Conservation (phyloP, 2,329 filamentous ascomycete genomes). For the Neonectria coccinea region DNA sequence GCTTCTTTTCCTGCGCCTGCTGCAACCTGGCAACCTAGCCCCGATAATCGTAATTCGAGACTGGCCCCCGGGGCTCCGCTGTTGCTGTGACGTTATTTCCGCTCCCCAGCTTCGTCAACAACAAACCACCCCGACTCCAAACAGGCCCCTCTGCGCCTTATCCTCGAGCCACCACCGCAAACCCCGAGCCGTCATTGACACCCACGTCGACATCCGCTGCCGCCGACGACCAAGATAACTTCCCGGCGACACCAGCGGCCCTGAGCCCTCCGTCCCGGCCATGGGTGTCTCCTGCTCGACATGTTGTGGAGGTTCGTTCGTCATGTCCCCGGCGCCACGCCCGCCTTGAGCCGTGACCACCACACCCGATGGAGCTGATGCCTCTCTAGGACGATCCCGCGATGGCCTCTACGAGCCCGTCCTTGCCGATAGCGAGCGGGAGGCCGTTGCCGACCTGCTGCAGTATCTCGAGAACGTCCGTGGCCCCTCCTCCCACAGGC, state of each 20-base stretch:
- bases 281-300: slow-evolving; percentile 72
- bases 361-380: slow-evolving; percentile 45
- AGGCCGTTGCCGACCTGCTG: slow-evolving; percentile 94
- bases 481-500: slow-evolving; percentile 31
- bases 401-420: slow-evolving; percentile 88
- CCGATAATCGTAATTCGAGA: slow-evolving; percentile 42
- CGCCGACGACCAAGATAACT: slow-evolving; percentile 29
- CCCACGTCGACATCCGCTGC: slow-evolving; percentile 5
- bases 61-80: slow-evolving; percentile 22
- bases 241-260: slow-evolving; percentile 25
- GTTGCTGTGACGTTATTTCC: slow-evolving; percentile 46
- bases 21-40: slow-evolving; percentile 30
- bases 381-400: slow-evolving; percentile 73
- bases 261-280: slow-evolving; percentile 46
- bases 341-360: slow-evolving; percentile 17
- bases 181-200: slow-evolving; percentile 18
- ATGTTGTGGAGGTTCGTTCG: slow-evolving; percentile 65
- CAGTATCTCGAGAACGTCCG: slow-evolving; percentile 96
- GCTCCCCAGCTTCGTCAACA: slow-evolving; percentile 33
- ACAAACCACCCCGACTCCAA: slow-evolving; percentile 28
- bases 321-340: slow-evolving; percentile 29
- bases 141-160: slow-evolving; percentile 27
- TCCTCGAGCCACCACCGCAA: slow-evolving; percentile 28
- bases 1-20: slow-evolving; percentile 28
- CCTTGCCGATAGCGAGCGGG: slow-evolving; percentile 93